Conservation (phyloP, 2,329 filamentous ascomycete species). For the Gaeumannomyces tritici region DNA sequence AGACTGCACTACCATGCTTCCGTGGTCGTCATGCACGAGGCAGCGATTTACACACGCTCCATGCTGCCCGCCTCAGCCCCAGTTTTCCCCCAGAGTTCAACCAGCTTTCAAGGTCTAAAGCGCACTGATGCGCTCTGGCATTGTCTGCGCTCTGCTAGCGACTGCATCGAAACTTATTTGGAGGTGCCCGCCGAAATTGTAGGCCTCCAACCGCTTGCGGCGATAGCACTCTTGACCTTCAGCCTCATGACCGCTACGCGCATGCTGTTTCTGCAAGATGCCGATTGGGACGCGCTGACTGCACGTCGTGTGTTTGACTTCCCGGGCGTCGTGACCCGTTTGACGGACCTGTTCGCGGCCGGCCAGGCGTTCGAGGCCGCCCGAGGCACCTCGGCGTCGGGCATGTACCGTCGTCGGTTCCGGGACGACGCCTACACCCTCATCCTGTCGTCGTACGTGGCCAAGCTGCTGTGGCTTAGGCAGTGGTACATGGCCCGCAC, state of each 20-base stretch:
- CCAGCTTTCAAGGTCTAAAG: constrained; percentile 12
- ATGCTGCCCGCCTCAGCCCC: background rate
- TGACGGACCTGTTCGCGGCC: constrained; percentile 18
- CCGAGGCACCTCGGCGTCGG: constrained; percentile 13
- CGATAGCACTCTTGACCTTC: constrained; percentile 21
- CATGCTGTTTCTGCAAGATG: constrained; percentile 22
- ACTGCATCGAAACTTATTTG: constrained; percentile 17
- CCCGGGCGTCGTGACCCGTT: constrained; percentile 13
- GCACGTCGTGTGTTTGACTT: constrained; percentile 25
- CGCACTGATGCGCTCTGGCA: constrained; percentile 26
- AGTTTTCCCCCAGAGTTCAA: background rate
- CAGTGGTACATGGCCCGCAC: constrained; percentile 22
- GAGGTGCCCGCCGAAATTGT: constrained; percentile 16
- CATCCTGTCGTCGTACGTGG: constrained; percentile 20
- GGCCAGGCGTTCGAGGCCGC: constrained; percentile 14
- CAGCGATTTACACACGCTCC: constrained; percentile 20
- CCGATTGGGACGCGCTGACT: constrained; percentile 24
- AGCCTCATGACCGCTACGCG: constrained; percentile 23
- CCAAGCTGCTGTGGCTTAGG: constrained; percentile 27
- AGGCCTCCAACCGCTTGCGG: constrained; percentile 19
- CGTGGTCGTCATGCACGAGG: constrained; percentile 27
- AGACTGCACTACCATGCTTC: constrained; percentile 22
- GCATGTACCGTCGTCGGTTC: constrained; percentile 12
- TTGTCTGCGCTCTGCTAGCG: constrained; percentile 19
- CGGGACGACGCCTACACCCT: constrained; percentile 16